Conservation (phyloP, 768 basidiomycete genomes). For the Hortiboletus campestris region DNA sequence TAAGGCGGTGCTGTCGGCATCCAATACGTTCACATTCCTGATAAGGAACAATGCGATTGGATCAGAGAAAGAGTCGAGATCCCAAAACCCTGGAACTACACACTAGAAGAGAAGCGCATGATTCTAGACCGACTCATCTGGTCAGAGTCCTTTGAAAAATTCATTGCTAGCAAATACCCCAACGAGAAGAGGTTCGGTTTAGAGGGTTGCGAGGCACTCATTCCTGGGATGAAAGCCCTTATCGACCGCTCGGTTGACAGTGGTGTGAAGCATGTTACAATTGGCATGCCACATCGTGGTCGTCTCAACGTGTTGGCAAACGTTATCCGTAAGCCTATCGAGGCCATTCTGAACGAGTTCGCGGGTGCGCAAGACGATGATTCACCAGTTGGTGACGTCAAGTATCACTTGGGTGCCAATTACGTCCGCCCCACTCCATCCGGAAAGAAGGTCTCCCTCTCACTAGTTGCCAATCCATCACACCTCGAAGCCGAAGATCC, state of each 20-base stretch:
- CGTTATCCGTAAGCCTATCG: conserved; percentile 97
- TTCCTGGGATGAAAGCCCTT: conserved; percentile 99
- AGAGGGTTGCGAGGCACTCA: conserved; percentile 95
- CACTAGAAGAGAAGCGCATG: conserved; percentile 97
- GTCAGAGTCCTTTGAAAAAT: conserved; percentile 99
- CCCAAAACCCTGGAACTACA: conserved; percentile 97
- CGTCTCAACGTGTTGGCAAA: conserved; percentile 97
- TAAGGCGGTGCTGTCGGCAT: conserved; percentile 84
- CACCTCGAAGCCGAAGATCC: conserved; percentile 97
- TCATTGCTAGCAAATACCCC: conserved; percentile 97
- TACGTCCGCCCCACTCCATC: conserved; percentile 97
- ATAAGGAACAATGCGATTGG: conserved; percentile 99
- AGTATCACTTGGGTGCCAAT: conserved; percentile 98
- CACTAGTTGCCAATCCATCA: conserved; percentile 97
- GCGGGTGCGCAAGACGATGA: conserved; percentile 70
- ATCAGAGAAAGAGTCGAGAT: conserved; percentile 94
- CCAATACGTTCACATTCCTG: conserved; percentile 94
- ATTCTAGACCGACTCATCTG: conserved; percentile 98
- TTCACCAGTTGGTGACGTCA: conserved; percentile 93
- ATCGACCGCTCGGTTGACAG: conserved; percentile 97
- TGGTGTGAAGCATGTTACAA: conserved; percentile 93
- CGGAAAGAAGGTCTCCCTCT: conserved; percentile 96
- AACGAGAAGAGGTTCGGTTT: conserved; percentile 99
- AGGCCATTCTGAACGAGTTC: conserved; percentile 98
- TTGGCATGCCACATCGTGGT: conserved; percentile 99